These are phyloP conservation scores for Puccinia brachypodii DNA, from an alignment of 1,284 basidiomycete genomes.

Conservation along the genomic window DNA sequence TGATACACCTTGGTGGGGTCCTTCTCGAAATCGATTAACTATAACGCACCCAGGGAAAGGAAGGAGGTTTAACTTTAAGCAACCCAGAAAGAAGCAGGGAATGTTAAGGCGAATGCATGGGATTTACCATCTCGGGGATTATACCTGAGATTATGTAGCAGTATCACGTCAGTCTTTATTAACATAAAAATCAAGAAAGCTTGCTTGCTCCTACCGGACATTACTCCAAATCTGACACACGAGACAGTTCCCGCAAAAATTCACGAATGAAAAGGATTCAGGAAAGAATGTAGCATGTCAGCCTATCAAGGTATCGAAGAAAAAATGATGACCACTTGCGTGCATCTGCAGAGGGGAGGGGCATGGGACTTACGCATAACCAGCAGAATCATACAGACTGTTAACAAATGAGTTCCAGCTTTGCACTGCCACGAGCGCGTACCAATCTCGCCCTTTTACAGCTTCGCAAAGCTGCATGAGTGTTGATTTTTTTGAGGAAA, in stretches of 20 bases:
- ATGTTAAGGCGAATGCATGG: neutral
- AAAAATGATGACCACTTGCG: neutral
- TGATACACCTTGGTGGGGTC: slow-evolving; percentile 39
- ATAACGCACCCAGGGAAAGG: neutral
- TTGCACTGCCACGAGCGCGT: slow-evolving; percentile 42
- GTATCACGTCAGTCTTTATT: neutral
- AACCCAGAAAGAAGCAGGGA: neutral
- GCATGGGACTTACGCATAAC: slow-evolving; percentile 38
- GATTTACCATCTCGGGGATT: slow-evolving; percentile 45
- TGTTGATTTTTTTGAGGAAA: neutral
- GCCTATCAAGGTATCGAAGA: neutral
- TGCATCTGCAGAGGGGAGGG: neutral
- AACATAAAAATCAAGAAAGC: neutral
- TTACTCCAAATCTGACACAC: slow-evolving; percentile 25
- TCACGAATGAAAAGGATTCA: neutral
- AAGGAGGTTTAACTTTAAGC: neutral
- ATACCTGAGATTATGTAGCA: slow-evolving; percentile 24
- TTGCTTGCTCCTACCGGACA: slow-evolving; percentile 28
- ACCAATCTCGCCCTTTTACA: slow-evolving; percentile 44
- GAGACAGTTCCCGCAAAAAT: neutral
- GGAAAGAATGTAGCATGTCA: neutral
- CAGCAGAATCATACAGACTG: slow-evolving; percentile 42
- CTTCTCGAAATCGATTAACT: slow-evolving; percentile 49
- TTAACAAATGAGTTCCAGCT: slow-evolving; percentile 49
- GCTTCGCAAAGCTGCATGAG: slow-evolving; percentile 36